These are phyloP conservation scores for Alternaria novae-zelandiae DNA, from an alignment of 2,329 filamentous ascomycete species.

Conservation along the genomic window DNA sequence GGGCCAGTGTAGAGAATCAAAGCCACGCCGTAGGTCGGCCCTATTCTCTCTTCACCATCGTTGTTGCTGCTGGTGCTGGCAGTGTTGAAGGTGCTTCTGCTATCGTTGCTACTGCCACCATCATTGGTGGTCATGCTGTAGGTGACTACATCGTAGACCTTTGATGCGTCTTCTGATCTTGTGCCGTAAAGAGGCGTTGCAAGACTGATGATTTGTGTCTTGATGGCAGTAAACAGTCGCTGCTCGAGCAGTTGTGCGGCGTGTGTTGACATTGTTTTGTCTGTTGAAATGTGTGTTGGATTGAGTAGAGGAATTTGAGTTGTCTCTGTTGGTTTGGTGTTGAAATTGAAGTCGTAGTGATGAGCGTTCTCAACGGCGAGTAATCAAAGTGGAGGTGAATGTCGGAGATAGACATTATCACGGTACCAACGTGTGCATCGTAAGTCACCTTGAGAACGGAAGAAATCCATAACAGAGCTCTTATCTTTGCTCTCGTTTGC, in stretches of 20 bases:
- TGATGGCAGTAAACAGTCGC: neutral
- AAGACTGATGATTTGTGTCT: neutral
- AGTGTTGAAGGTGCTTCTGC: neutral
- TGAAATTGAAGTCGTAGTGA: neutral
- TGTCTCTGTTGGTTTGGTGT: neutral
- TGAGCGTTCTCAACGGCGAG: neutral
- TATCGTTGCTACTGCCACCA: neutral
- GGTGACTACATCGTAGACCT: neutral
- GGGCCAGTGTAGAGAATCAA: slow-evolving; percentile 1
- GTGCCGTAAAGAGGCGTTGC: neutral
- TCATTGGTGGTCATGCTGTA: neutral
- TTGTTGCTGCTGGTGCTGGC: neutral
- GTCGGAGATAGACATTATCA: neutral
- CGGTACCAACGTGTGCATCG: neutral
- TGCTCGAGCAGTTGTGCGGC: neutral
- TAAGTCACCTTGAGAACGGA: neutral
- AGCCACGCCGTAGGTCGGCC: neutral
- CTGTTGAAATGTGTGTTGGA: neutral
- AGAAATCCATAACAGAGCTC: neutral
- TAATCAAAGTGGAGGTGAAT: neutral
- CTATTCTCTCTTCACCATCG: neutral
- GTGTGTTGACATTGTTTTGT: neutral
- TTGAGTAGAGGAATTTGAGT: neutral
- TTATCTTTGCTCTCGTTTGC: neutral
- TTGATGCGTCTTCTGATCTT: neutral